Evolutionary conservation across 73 alveolate genomes (phyloP).

Genomic region (Blepharisma stoltei): DNA sequence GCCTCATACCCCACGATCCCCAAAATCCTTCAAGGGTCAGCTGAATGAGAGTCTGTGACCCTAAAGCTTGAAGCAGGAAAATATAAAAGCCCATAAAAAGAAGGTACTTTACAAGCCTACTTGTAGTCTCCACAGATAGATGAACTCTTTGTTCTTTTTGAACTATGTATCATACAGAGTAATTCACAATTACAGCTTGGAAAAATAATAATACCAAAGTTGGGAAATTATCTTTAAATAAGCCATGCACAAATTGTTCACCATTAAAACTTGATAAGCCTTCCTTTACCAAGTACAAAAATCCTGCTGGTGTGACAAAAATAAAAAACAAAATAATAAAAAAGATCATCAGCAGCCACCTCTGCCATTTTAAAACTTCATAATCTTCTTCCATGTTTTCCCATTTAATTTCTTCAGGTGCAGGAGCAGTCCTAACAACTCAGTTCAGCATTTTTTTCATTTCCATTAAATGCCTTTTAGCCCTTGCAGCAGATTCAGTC

Average conservation of each 20-base stretch:
- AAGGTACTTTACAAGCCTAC: background rate
- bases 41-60: background rate
- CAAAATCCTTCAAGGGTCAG: background rate
- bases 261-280: background rate
- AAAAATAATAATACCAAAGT: background rate
- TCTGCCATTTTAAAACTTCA: no score
- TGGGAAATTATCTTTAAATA: background rate
- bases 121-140: background rate
- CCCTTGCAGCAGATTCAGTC: no score
- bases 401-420: no score
- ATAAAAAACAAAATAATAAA: background rate
- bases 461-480: no score
- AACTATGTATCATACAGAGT: conserved; percentile 4
- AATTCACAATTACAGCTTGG: conserved; percentile 1
- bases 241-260: background rate
- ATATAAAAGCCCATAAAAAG: background rate
- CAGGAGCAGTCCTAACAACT: no score
- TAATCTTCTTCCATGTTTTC: no score
- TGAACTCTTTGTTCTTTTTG: background rate
- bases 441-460: no score
- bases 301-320: background rate
- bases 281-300: background rate
- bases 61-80: background rate
- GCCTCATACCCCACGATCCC: background rate
- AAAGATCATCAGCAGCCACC: background rate